Percentiles rank a stretch among this genome's conserved stretches.
Evolutionary conservation across 2,329 filamentous ascomycete species (phyloP).

Genomic region (Colletotrichum sp.): DNA sequence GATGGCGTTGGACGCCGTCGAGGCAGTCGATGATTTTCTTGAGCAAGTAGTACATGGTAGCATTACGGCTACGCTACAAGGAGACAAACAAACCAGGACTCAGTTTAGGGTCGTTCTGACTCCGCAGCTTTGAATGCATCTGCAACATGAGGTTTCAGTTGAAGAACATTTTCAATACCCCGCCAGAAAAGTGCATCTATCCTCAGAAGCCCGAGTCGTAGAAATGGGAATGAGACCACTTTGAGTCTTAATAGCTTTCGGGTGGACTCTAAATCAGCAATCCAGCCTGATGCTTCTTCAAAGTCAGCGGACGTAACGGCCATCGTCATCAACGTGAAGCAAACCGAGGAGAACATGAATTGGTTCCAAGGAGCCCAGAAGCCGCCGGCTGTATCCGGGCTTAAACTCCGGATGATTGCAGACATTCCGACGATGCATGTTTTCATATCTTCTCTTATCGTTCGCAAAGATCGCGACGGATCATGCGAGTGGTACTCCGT

Average conservation of each 20-base stretch:
- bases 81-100: accelerated
- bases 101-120: not conserved
- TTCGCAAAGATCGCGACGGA: not conserved
- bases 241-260: slow-evolving; percentile 22
- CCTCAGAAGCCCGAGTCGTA: slow-evolving; percentile 23
- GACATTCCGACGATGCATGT: not conserved
- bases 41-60: not conserved
- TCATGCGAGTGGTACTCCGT: too few relatives aligned
- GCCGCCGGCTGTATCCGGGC: slow-evolving; percentile 8
- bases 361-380: slow-evolving; percentile 26
- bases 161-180: slow-evolving; percentile 21
- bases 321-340: slow-evolving; percentile 22
- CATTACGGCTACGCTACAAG: not conserved
- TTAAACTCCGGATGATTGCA: not conserved
- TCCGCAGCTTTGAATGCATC: not conserved
- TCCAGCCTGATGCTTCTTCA: slow-evolving; percentile 19
- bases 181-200: slow-evolving; percentile 28
- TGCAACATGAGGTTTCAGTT: slow-evolving; percentile 21
- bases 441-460: not conserved
- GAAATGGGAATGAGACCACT: slow-evolving; percentile 20
- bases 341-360: slow-evolving; percentile 20
- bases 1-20: slow-evolving; percentile 41
- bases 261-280: slow-evolving; percentile 16
- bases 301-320: not conserved
- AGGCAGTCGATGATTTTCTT: slow-evolving; percentile 31